Evolutionary conservation across 2,329 filamentous ascomycete genomes (phyloP).

Genomic region (Venturia pyrina): DNA sequence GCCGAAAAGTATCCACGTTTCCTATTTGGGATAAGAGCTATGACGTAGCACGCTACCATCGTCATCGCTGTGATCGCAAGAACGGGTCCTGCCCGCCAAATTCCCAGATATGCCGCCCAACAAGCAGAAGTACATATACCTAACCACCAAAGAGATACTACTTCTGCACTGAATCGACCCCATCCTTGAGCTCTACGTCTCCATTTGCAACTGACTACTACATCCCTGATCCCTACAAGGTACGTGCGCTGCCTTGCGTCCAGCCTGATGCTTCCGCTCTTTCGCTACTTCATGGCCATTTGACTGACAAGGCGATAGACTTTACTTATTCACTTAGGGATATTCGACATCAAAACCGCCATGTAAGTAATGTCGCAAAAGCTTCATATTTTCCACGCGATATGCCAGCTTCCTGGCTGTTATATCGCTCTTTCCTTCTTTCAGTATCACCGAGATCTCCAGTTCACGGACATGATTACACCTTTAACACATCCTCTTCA

Average conservation of each 20-base stretch:
- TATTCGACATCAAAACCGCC: neutral
- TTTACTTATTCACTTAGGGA: neutral
- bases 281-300: neutral
- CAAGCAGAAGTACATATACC: neutral
- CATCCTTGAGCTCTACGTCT: neutral
- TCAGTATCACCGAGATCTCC: neutral
- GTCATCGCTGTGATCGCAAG: no score
- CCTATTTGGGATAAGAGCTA: no score
- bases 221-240: neutral
- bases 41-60: no score
- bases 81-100: neutral
- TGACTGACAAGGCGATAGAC: neutral
- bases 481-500: neutral
- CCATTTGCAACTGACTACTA: neutral
- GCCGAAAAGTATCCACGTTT: no score
- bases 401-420: neutral
- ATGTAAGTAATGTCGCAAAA: neutral
- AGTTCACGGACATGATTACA: no score
- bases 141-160: neutral
- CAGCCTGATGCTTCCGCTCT: slow-evolving; percentile 2
- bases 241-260: neutral
- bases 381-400: neutral
- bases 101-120: neutral
- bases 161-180: neutral
- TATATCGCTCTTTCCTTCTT: neutral